Conservation (phyloP, 805 yeast species). For the Ogataea allantospora region DNA sequence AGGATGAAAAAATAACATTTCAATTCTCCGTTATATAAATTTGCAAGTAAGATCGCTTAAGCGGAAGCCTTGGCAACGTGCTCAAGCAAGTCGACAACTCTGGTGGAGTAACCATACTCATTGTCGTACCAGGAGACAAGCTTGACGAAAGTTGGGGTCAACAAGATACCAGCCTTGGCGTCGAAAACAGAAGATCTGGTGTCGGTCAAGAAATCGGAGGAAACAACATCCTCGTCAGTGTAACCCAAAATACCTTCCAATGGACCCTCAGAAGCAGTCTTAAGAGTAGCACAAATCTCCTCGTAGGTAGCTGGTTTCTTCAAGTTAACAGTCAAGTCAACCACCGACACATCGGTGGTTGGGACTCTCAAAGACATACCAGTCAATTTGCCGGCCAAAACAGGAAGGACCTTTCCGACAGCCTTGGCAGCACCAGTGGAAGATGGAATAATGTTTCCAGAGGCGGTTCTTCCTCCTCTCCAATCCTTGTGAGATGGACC, state of each 20-base stretch:
- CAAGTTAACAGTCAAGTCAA: conserved; percentile 85
- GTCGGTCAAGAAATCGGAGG: conserved; percentile 85
- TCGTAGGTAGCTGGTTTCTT: conserved; percentile 75
- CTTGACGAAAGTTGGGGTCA: conserved; percentile 87
- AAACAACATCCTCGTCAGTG: conserved; percentile 91
- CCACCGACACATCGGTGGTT: conserved; percentile 90
- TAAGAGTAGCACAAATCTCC: conserved; percentile 73
- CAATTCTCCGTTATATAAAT: neutral
- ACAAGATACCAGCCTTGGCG: conserved; percentile 85
- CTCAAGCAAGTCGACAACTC: conserved; percentile 88
- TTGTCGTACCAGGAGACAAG: conserved; percentile 94
- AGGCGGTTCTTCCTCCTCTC: conserved; percentile 98
- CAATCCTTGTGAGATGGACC: conserved; percentile 98
- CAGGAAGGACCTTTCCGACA: conserved; percentile 92
- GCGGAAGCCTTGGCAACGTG: conserved; percentile 62
- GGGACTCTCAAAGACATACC: conserved; percentile 95
- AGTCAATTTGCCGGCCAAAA: conserved; percentile 86
- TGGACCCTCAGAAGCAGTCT: conserved; percentile 73
- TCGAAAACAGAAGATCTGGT: conserved; percentile 85
- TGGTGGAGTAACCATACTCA: conserved; percentile 94
- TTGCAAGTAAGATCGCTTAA: conserved; percentile 16
- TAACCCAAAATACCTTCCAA: conserved; percentile 83
- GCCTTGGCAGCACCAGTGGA: conserved; percentile 98
- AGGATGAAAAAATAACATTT: neutral
- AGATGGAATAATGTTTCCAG: conserved; percentile 92